Conservation (phyloP, 164 flowering plant genomes). For the Magnolia kwangsiensis region DNA sequence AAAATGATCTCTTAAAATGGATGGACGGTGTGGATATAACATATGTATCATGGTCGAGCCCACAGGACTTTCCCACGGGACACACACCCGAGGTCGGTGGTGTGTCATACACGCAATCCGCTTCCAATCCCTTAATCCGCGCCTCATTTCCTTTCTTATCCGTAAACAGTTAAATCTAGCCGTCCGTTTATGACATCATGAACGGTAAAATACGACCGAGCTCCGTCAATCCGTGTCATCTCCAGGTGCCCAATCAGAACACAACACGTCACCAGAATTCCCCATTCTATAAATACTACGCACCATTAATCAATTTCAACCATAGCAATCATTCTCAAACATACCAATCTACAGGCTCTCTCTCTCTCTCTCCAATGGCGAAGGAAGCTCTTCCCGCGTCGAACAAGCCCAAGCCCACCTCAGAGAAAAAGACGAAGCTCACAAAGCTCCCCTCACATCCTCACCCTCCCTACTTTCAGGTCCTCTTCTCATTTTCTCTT, state of each 20-base stretch:
- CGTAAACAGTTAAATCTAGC: not conserved
- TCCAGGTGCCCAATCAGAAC: not conserved
- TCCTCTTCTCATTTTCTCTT: not conserved
- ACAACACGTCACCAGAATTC: not conserved
- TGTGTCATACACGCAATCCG: no score
- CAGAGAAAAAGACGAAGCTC: slow-evolving; percentile 5
- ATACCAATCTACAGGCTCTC: not conserved
- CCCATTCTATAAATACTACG: not conserved
- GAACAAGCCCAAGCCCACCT: not conserved
- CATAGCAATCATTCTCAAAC: not conserved
- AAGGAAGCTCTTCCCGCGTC: not conserved
- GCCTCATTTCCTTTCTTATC: not conserved
- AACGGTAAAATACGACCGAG: not conserved
- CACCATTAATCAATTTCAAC: no score
- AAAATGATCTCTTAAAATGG: no score
- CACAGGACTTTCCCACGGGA: no score
- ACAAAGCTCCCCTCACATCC: slow-evolving; percentile 5
- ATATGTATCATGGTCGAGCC: no score
- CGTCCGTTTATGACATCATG: not conserved
- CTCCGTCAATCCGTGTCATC: not conserved
- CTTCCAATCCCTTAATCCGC: no score
- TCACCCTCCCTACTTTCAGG: slow-evolving; percentile 37
- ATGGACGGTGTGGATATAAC: no score
- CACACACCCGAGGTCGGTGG: no score
- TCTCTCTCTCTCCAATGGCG: not conserved